Evolutionary conservation across 495 filamentous ascomycete species (phyloP), one percentile per base, ranked within the genome.

Genomic region (Lophium mytilinum): DNA sequence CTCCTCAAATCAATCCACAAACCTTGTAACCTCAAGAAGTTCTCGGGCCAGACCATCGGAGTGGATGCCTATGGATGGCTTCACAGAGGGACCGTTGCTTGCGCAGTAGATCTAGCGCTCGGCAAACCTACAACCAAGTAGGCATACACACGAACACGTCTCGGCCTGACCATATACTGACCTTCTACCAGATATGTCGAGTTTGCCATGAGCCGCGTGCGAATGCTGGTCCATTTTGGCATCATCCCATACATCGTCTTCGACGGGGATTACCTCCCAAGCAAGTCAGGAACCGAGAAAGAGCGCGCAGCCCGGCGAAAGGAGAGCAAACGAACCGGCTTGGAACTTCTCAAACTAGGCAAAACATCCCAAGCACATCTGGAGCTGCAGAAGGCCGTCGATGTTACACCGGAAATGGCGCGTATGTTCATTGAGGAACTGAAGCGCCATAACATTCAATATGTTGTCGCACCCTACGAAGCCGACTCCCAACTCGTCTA

Each of bases 1-100:
- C 77, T 96, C 43, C 85, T 99, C 43, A 96, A 96, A 69, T 96
- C 92, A 42, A 96, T 99, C 47, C 93, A 97, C 47, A 89, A 88
- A 64, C 87, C 85, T 63, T 85, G 82, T 53, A 84, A 90, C 55
- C 74, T 99, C 51, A 94, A 87, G 68, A 88, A 90, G 64, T 97
- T 88, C 69, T 78, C 80, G 11, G 92, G 91, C 34, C 86, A 92
- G 69, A 95, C 88, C 3, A 80, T 99, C 41, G 94, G 87, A 3
- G 82, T 99, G 14, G 94, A 99, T 71, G 91, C 87, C 55, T 99
- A 99, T 76, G 93, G 90, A 67, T 99, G 94, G 94, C 83, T 99
- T 36, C 94, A 99, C 69, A 87, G 94, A 60, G 94, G 92, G 34
- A 88, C 90, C 21, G 82, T 94, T 50, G 78, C 90, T 21, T 99